These are phyloP conservation scores for Rhizopogon vulgaris DNA, from an alignment of 768 basidiomycete genomes.

Conservation along the genomic window DNA sequence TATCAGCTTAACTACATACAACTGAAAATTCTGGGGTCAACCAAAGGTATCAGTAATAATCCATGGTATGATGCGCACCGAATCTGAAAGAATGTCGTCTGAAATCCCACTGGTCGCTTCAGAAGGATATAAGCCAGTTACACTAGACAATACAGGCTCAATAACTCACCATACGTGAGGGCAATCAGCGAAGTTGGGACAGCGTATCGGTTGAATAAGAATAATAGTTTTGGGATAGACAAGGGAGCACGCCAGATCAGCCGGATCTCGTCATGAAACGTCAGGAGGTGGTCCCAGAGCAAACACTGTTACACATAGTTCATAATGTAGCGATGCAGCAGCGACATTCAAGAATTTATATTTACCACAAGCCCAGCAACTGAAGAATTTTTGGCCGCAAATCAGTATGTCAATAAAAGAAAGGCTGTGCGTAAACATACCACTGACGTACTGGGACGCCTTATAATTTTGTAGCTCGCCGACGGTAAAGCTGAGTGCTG, in stretches of 20 bases:
- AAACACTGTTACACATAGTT: slow-evolving; percentile 18
- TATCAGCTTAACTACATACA: neutral
- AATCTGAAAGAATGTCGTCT: slow-evolving; percentile 5
- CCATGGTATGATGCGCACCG: neutral
- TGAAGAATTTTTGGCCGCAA: neutral
- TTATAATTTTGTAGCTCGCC: slow-evolving; percentile 3
- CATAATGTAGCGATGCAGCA: neutral
- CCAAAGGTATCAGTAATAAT: neutral
- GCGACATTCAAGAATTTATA: neutral
- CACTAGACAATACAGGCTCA: neutral
- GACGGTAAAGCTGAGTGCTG: neutral
- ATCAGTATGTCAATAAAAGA: slow-evolving; percentile 1
- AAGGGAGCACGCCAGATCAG: slow-evolving; percentile 25
- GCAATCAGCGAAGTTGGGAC: slow-evolving; percentile 26
- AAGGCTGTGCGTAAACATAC: slow-evolving; percentile 9
- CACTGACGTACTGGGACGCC: slow-evolving; percentile 20
- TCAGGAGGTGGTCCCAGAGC: slow-evolving; percentile 29
- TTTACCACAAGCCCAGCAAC: slow-evolving; percentile 20
- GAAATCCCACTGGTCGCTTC: slow-evolving; percentile 19
- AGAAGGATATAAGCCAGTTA: neutral
- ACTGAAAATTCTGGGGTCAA: neutral
- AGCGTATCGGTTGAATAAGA: slow-evolving; percentile 28
- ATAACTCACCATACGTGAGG: slow-evolving; percentile 23
- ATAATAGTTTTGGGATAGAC: slow-evolving; percentile 25
- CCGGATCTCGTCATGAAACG: slow-evolving; percentile 26